phyloP scores from a whole-genome alignment of 2,329 filamentous ascomycete species.

The Cladophialophora psammophila region DNA sequence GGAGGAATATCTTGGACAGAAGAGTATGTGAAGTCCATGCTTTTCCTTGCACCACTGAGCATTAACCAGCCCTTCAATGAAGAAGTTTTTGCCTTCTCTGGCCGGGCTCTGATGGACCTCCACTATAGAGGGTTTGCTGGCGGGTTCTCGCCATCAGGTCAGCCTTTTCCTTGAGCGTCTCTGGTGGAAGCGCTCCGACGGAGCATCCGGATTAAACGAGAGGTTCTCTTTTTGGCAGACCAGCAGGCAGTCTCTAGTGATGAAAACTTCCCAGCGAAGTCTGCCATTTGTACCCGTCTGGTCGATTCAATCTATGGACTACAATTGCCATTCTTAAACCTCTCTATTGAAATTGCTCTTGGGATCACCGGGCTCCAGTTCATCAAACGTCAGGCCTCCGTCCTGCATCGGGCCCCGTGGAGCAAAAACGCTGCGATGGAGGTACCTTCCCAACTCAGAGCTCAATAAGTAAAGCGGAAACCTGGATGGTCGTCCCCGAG shows the following conservation, averaged over 20 bases:
- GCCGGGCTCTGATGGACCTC: not conserved
- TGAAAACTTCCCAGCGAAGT: not conserved
- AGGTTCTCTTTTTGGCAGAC: not conserved
- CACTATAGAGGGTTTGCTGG: not conserved
- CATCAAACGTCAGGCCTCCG: not conserved
- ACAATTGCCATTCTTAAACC: not conserved
- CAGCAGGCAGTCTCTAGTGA: not conserved
- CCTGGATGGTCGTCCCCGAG: slow-evolving; percentile 47
- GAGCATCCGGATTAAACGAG: not conserved
- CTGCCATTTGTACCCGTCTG: not conserved
- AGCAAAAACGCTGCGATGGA: not conserved
- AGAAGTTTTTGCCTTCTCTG: not conserved
- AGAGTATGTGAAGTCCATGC: slow-evolving; percentile 22
- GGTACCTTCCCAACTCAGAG: not conserved
- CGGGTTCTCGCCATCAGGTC: not conserved
- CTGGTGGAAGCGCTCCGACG: not conserved
- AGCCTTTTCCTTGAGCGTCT: not conserved
- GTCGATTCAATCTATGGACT: not conserved
- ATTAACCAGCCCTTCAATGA: slow-evolving; percentile 8
- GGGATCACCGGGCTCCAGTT: not conserved
- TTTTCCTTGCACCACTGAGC: not conserved
- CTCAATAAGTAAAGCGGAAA: slow-evolving; percentile 46
- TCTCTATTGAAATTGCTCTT: not conserved
- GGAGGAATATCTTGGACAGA: not conserved
- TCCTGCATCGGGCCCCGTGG: not conserved